These are phyloP conservation scores for Coniochaeta hoffmannii DNA, from an alignment of 2,329 filamentous ascomycete species.

Conservation along the genomic window DNA sequence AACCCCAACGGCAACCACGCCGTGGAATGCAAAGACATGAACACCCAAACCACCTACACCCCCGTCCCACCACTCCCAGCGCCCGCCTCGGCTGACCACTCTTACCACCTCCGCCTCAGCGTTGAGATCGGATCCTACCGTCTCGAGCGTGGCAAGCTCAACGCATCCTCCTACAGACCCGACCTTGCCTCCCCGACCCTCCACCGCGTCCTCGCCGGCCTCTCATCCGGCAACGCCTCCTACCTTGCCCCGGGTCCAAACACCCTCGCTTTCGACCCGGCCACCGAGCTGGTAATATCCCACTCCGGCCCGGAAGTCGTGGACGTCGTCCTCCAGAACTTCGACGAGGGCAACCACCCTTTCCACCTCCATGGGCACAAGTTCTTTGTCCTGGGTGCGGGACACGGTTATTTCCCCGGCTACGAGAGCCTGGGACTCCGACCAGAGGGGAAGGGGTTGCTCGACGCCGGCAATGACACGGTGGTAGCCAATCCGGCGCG, in stretches of 20 bases:
- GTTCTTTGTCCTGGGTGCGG: conserved; percentile 48
- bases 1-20: conserved; percentile 9
- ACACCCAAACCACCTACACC: conserved; percentile 30
- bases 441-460: conserved; percentile 22
- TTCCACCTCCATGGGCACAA: conserved; percentile 60
- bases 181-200: conserved; percentile 40
- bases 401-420: conserved; percentile 54
- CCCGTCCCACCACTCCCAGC: conserved; percentile 35
- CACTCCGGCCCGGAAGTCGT: conserved; percentile 41
- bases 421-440: conserved; percentile 28
- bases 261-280: conserved; percentile 34
- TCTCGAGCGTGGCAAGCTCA: conserved; percentile 51
- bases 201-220: conserved; percentile 39
- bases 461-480: conserved; percentile 25
- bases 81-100: conserved; percentile 39
- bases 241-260: conserved; percentile 44
- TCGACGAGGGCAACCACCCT: conserved; percentile 54
- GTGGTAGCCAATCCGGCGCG: conserved; percentile 32
- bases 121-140: conserved; percentile 53
- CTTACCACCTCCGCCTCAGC: conserved; percentile 47
- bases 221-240: conserved; percentile 32
- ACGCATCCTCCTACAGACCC: conserved; percentile 45
- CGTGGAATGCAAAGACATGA: conserved; percentile 43
- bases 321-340: conserved; percentile 55
- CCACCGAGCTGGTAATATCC: conserved; percentile 45